These are phyloP conservation scores for Rosa persica DNA, from an alignment of 306 rosid genomes.

Conservation along the genomic window DNA sequence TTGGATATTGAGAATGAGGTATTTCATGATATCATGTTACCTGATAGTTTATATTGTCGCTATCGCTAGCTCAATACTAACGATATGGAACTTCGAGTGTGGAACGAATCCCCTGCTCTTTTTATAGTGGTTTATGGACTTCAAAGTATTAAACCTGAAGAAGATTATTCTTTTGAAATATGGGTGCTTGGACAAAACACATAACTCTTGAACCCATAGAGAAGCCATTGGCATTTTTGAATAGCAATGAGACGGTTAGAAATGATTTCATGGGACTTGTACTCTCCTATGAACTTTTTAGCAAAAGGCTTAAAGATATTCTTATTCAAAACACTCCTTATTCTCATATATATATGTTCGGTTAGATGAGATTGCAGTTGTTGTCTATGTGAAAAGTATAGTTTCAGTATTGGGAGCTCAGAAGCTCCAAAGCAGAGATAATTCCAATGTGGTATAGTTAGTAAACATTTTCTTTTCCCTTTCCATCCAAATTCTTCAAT, in stretches of 20 bases:
- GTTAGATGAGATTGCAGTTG: neutral
- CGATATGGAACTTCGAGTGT: neutral
- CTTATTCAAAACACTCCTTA: neutral
- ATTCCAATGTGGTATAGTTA: neutral
- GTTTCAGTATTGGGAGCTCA: neutral
- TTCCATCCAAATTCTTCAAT: neutral
- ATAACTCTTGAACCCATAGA: neutral
- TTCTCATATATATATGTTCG: neutral
- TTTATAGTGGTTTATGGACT: neutral
- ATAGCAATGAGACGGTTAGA: neutral
- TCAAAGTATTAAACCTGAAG: neutral
- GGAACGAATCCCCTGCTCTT: neutral
- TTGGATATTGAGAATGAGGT: constrained; percentile 4
- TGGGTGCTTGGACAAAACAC: neutral
- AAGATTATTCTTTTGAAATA: neutral
- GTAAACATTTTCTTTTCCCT: too few relatives aligned
- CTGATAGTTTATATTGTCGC: neutral
- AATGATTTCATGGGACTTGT: neutral
- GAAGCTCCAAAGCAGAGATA: neutral
- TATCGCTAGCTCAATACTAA: too few relatives aligned
- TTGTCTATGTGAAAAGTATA: neutral
- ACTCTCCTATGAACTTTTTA: neutral
- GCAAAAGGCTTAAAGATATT: neutral
- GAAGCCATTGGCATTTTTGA: neutral
- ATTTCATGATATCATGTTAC: neutral